These are phyloP conservation scores for Pharus latifolius DNA, from an alignment of 176 grass and related monocot genomes.

Conservation along the genomic window DNA sequence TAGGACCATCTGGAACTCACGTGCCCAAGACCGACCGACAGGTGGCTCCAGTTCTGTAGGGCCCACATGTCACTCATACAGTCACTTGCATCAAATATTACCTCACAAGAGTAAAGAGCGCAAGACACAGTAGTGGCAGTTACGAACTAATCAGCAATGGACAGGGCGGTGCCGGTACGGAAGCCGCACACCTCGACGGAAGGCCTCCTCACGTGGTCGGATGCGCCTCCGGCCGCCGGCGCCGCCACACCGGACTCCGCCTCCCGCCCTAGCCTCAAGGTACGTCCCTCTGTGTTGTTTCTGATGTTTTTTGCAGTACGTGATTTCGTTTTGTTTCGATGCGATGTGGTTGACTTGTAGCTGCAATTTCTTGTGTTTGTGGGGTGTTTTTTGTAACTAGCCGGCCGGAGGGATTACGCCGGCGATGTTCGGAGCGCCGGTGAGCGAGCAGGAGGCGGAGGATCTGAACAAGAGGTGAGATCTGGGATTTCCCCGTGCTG, in stretches of 20 bases:
- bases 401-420: conserved; percentile 61
- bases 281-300: background rate
- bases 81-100: no score
- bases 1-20: no score
- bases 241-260: conserved; percentile 21
- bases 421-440: conserved; percentile 76
- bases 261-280: conserved; percentile 53
- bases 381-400: conserved; percentile 17
- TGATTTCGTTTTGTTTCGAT: background rate
- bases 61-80: background rate
- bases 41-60: background rate
- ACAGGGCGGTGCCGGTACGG: conserved; percentile 55
- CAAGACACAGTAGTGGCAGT: no score
- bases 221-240: background rate
- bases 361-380: background rate
- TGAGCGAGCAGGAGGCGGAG: conserved; percentile 64
- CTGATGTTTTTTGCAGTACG: no score
- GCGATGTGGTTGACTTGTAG: background rate
- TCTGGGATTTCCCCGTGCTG: background rate
- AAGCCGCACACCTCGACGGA: conserved; percentile 63
- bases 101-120: no score
- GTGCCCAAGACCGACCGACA: conserved; percentile 16
- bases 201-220: conserved; percentile 78
- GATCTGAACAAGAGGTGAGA: conserved; percentile 76
- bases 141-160: conserved; percentile 13